A percentile compares a stretch with the other conserved stretches of the same genome.
phyloP scores from a whole-genome alignment of 768 basidiomycete species.

The Lentinula sp. region DNA sequence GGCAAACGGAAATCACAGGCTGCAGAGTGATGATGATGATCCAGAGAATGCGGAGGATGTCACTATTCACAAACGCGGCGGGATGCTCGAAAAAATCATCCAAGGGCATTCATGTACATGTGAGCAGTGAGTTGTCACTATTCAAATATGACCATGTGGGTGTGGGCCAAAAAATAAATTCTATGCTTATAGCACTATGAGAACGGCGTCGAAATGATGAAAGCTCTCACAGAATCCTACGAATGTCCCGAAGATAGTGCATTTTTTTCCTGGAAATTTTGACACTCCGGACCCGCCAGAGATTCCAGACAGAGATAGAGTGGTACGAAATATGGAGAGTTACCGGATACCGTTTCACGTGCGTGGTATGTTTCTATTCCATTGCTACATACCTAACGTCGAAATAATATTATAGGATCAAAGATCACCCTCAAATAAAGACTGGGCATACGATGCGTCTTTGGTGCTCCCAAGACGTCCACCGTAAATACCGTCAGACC shows the following conservation, averaged over 20 bases:
- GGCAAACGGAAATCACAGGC: not conserved
- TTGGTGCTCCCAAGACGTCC: constrained; percentile 47
- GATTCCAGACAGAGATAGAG: constrained; percentile 30
- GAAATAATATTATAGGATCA: constrained; percentile 27
- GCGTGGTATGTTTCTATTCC: constrained; percentile 13
- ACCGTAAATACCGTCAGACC: constrained; percentile 26
- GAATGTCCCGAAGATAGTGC: constrained; percentile 28
- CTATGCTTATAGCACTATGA: constrained; percentile 17
- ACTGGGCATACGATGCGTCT: constrained; percentile 44
- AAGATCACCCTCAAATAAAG: constrained; percentile 41
- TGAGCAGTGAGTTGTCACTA: not conserved
- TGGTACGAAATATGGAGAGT: constrained; percentile 41
- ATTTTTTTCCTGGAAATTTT: constrained; percentile 38
- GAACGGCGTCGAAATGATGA: constrained; percentile 24
- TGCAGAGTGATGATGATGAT: not conserved
- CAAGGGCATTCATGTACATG: not conserved
- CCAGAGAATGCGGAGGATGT: not conserved
- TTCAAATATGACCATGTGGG: not conserved
- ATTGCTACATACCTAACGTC: not conserved
- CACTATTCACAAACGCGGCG: not conserved
- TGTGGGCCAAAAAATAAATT: not conserved
- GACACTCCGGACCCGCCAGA: constrained; percentile 16
- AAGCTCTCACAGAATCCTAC: constrained; percentile 27
- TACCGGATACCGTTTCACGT: constrained; percentile 48
- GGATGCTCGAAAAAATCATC: not conserved